A percentile compares a stretch with the other conserved stretches of the same genome.
These are phyloP conservation scores for Agrocybe pediades DNA, from an alignment of 768 basidiomycete genomes.

Conservation along the genomic window DNA sequence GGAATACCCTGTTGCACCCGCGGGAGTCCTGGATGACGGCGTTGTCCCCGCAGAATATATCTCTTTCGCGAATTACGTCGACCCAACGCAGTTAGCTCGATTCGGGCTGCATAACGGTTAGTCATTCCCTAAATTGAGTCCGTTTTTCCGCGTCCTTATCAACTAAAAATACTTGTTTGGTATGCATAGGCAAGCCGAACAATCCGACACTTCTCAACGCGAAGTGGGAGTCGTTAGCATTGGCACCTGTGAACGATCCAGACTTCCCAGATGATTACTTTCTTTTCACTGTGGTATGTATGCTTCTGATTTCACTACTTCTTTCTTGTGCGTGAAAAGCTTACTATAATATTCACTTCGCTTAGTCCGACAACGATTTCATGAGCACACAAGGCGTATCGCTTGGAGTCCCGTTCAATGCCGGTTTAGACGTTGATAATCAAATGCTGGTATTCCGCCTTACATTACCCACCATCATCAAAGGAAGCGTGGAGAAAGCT, in stretches of 20 bases:
- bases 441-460: slow-evolving; percentile 61
- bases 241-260: slow-evolving; percentile 54
- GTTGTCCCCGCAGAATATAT: slow-evolving; percentile 58
- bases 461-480: slow-evolving; percentile 44
- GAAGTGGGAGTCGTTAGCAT: slow-evolving; percentile 70
- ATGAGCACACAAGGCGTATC: slow-evolving; percentile 51
- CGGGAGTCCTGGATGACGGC: slow-evolving; percentile 45
- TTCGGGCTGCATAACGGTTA: slow-evolving; percentile 68
- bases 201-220: slow-evolving; percentile 58
- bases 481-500: slow-evolving; percentile 15
- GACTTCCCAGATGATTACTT: slow-evolving; percentile 66
- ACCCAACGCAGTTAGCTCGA: slow-evolving; percentile 52
- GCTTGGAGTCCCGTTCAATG: slow-evolving; percentile 49
- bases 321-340: not conserved
- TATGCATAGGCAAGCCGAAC: slow-evolving; percentile 43
- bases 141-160: not conserved
- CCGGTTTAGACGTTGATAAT: slow-evolving; percentile 55
- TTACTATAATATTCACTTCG: not conserved
- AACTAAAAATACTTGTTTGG: not conserved
- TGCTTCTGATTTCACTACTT: not conserved
- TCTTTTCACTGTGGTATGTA: slow-evolving; percentile 59
- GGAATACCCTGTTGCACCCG: slow-evolving; percentile 48
- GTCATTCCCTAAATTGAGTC: slow-evolving; percentile 2
- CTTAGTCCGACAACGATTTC: slow-evolving; percentile 64
- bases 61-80: slow-evolving; percentile 56